Evolutionary conservation across 176 grass and related monocot genomes (phyloP).

Genomic region (Bothriochloa decipiens): DNA sequence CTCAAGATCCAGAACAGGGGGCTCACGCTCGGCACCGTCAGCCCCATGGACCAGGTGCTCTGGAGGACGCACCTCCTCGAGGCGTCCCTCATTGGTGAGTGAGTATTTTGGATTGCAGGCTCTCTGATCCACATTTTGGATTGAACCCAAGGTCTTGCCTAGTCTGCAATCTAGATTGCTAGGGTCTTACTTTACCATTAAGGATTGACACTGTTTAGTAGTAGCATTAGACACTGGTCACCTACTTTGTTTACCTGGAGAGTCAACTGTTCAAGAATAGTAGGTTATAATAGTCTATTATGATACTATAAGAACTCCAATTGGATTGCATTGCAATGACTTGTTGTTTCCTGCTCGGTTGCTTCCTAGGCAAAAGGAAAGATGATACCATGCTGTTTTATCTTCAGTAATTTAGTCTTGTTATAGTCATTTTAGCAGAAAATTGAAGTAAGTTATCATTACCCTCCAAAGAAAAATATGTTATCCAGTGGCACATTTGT

Average conservation of each 20-base stretch:
- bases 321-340: slow-evolving; percentile 24
- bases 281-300: slow-evolving; percentile 11
- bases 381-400: not conserved
- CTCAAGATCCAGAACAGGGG: slow-evolving; percentile 88
- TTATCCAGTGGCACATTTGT: not conserved
- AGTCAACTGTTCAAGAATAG: slow-evolving; percentile 45
- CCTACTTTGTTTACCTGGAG: slow-evolving; percentile 15
- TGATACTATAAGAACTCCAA: slow-evolving; percentile 19
- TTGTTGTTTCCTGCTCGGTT: slow-evolving; percentile 23
- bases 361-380: not conserved
- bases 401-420: not conserved
- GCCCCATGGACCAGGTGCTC: slow-evolving; percentile 97
- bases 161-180: not conserved
- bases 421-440: not conserved
- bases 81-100: slow-evolving; percentile 87
- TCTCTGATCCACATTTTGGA: not conserved
- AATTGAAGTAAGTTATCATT: not conserved
- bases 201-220: not conserved
- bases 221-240: not conserved
- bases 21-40: slow-evolving; percentile 74
- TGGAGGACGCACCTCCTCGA: slow-evolving; percentile 94
- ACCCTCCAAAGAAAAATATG: not conserved
- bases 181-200: slow-evolving; percentile 23
- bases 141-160: not conserved
- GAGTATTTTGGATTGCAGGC: not conserved